Evolutionary conservation across 1,284 basidiomycete genomes (phyloP).

Genomic region (Tilletiopsis washingtonensis): DNA sequence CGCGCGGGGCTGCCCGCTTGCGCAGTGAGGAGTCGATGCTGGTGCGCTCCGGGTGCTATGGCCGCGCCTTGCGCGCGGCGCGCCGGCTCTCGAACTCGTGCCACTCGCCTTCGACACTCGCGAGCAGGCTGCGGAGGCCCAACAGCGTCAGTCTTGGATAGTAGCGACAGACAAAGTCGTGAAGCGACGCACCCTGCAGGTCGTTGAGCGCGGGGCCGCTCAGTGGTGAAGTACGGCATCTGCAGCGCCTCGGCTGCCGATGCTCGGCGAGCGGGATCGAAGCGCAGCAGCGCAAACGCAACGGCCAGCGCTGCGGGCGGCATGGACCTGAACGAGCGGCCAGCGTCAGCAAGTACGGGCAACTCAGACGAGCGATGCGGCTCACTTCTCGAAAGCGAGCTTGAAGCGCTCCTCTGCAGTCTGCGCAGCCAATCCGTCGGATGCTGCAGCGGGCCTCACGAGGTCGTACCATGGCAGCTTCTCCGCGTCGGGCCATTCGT

Average conservation of each 20-base stretch:
- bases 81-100: conserved; percentile 66
- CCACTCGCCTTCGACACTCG: conserved; percentile 80
- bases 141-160: too few relatives aligned
- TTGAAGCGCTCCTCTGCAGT: too few relatives aligned
- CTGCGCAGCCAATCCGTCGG: too few relatives aligned
- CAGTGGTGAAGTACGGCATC: conserved; percentile 71
- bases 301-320: conserved; percentile 65
- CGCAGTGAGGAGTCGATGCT: too few relatives aligned
- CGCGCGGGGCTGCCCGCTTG: too few relatives aligned
- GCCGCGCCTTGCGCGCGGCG: conserved; percentile 15
- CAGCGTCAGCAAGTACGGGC: too few relatives aligned
- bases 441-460: conserved; percentile 82
- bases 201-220: conserved; percentile 64
- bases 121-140: conserved; percentile 9
- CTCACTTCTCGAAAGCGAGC: too few relatives aligned
- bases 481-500: conserved; percentile 72
- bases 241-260: conserved; percentile 72
- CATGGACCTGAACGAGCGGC: too few relatives aligned
- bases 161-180: not conserved
- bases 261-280: conserved; percentile 70
- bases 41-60: too few relatives aligned
- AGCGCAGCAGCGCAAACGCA: conserved; percentile 71
- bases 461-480: conserved; percentile 96
- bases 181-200: conserved; percentile 64
- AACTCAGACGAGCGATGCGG: too few relatives aligned